Evolutionary conservation across 2,329 filamentous ascomycete genomes (phyloP).

Genomic region (Penicillium paneum): DNA sequence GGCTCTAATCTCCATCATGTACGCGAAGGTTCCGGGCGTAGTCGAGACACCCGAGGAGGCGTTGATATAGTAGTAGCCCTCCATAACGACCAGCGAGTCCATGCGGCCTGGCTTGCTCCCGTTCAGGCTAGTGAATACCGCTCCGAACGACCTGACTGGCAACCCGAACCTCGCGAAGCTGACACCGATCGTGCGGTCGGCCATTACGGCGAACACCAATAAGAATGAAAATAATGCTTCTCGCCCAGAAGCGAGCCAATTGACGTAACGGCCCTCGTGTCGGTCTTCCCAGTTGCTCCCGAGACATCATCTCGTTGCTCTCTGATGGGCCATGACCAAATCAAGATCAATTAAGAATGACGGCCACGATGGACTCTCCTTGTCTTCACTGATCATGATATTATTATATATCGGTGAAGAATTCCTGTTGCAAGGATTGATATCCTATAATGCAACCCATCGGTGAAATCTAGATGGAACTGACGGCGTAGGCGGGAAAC

Average conservation of each 20-base stretch:
- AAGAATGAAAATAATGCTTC: slow-evolving; percentile 50
- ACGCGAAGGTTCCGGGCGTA: too few relatives aligned
- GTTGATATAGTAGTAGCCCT: too few relatives aligned
- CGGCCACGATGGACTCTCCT: slow-evolving; percentile 37
- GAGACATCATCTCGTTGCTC: slow-evolving; percentile 34
- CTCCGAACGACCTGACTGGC: too few relatives aligned
- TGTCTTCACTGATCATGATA: slow-evolving; percentile 48
- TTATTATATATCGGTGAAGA: slow-evolving; percentile 49
- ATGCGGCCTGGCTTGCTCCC: too few relatives aligned
- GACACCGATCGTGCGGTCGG: too few relatives aligned
- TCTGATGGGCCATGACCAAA: slow-evolving; percentile 37
- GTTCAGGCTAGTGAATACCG: too few relatives aligned
- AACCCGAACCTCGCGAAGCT: too few relatives aligned
- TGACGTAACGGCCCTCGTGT: slow-evolving; percentile 49
- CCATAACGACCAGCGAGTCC: too few relatives aligned
- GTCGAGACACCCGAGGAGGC: too few relatives aligned
- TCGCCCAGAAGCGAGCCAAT: slow-evolving; percentile 45
- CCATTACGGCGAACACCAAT: slow-evolving; percentile 34
- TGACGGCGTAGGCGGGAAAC: too few relatives aligned
- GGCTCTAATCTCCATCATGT: too few relatives aligned
- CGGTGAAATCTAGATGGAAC: too few relatives aligned
- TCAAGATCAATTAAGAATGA: slow-evolving; percentile 42
- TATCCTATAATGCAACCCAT: slow-evolving; percentile 18
- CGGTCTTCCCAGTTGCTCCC: slow-evolving; percentile 40
- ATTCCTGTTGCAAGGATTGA: slow-evolving; percentile 32